Conservation (phyloP, 257 asterid genomes). For the Capsicum rhomboideum region DNA sequence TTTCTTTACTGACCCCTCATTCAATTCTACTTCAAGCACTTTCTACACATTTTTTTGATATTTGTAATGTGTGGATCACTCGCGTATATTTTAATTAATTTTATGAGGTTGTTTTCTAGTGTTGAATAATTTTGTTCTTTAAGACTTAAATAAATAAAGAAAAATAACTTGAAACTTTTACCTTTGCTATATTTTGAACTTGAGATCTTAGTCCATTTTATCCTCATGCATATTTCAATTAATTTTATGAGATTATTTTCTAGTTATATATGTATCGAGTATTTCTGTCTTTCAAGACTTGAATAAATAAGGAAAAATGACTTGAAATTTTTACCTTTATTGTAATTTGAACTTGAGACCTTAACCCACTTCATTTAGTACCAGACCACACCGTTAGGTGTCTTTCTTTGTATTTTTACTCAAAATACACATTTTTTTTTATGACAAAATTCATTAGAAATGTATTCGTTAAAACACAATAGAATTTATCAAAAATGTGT, state of each 20-base stretch:
- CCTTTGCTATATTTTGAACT: not conserved
- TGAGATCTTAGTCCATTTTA: not conserved
- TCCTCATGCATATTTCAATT: too few relatives aligned
- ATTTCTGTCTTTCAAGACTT: too few relatives aligned
- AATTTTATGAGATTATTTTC: too few relatives aligned
- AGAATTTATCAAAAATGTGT: not conserved
- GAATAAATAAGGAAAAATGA: too few relatives aligned
- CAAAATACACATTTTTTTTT: not conserved
- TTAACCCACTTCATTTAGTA: not conserved
- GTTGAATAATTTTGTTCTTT: not conserved
- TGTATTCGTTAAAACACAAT: not conserved
- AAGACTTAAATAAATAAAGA: not conserved
- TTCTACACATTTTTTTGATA: not conserved
- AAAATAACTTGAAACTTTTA: not conserved
- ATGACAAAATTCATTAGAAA: not conserved
- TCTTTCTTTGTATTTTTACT: not conserved
- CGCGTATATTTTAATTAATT: not conserved
- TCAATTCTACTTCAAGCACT: slow-evolving; percentile 2
- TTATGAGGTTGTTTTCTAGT: not conserved
- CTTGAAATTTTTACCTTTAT: too few relatives aligned
- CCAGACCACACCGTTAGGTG: not conserved
- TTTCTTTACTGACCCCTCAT: slow-evolving; percentile 19
- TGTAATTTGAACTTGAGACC: too few relatives aligned
- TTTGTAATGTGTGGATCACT: not conserved
- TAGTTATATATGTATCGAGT: too few relatives aligned